Evolutionary conservation across 176 grass and related monocot genomes (phyloP), one percentile per base, ranked within the genome.

Genomic region (Panicum miliaceum): DNA sequence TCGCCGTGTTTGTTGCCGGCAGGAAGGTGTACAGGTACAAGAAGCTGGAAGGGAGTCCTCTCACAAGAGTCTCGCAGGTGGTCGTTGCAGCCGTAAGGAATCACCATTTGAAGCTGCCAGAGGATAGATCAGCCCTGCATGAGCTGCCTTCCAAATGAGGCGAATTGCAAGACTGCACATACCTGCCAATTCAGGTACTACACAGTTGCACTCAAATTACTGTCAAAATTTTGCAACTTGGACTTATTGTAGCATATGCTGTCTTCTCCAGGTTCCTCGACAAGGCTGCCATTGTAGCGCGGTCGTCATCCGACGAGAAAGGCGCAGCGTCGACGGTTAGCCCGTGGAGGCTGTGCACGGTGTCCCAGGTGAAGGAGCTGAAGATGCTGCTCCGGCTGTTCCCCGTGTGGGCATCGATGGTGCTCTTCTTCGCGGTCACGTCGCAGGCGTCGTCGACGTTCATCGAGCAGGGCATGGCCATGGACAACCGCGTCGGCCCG

Each of bases 321-420:
- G 11, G 41, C 46, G 9, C 13, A 29, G 22, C 58, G 7, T 16
- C 74, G 4, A 32, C n/a, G 51, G 6, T 2, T 37, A 72, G 77
- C 35, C 78, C 75, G 15, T 81, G 83, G 82, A 80, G 58, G 46
- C 27, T 85, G 19, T 90, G 83, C 78, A 89, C 82, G 5, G 71
- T 89, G 42, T 82, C 88, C 38, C 88, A 90, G 32, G 88, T 90
- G 4, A 78, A 90, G 80, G 83, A 90, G 66, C 63, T 89, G 62
- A 89, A 85, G 69, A 81, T 89, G 41, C 34, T 89, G 7, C 41
- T 89, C 0, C 40, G 83, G 6, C 66, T 90, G 88, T 86, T 77
- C 45, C 79, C 84, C 7, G 40, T 90, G 25, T 90, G 78, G 77
- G 71, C 83, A 3, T 81, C 53, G 2, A 71, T 75, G n/a, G 51